Percentiles rank a stretch among this genome's conserved stretches.
phyloP scores from a whole-genome alignment of 345 rosid genomes.

The Citrus glauca region DNA sequence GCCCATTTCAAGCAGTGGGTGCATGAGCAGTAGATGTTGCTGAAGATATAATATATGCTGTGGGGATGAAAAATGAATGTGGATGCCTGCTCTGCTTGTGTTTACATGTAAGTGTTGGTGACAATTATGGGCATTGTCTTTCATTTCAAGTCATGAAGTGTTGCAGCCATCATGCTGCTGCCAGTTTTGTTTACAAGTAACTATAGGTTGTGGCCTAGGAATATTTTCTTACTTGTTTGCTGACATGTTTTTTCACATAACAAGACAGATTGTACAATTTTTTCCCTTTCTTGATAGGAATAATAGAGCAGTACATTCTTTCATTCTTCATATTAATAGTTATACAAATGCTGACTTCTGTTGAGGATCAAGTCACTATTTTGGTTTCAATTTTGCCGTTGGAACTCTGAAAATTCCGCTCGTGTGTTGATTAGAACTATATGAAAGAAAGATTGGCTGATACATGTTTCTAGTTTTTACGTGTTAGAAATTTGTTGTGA shows the following conservation, averaged over 20 bases:
- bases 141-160: slow-evolving; percentile 18
- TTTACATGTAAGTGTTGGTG: slow-evolving; percentile 19
- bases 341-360: background rate
- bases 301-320: slow-evolving; percentile 36
- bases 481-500: background rate
- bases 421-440: background rate
- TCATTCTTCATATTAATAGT: slow-evolving; percentile 6
- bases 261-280: slow-evolving; percentile 19
- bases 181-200: slow-evolving; percentile 14
- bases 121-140: slow-evolving; percentile 19
- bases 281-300: slow-evolving; percentile 10
- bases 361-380: background rate
- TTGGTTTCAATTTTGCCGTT: background rate
- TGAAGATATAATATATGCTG: slow-evolving; percentile 1
- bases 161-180: slow-evolving; percentile 10
- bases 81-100: slow-evolving; percentile 35
- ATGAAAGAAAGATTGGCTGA: background rate
- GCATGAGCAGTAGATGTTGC: slow-evolving; percentile 16
- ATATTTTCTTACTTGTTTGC: slow-evolving; percentile 1
- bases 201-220: slow-evolving; percentile 8
- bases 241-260: slow-evolving; percentile 1
- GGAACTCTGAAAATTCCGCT: too few relatives aligned
- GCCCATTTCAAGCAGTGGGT: slow-evolving; percentile 16
- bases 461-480: background rate
- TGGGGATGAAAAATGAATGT: slow-evolving; percentile 17